phyloP scores from a whole-genome alignment of 805 yeast species.

The Tetrapisispora fleetii region DNA sequence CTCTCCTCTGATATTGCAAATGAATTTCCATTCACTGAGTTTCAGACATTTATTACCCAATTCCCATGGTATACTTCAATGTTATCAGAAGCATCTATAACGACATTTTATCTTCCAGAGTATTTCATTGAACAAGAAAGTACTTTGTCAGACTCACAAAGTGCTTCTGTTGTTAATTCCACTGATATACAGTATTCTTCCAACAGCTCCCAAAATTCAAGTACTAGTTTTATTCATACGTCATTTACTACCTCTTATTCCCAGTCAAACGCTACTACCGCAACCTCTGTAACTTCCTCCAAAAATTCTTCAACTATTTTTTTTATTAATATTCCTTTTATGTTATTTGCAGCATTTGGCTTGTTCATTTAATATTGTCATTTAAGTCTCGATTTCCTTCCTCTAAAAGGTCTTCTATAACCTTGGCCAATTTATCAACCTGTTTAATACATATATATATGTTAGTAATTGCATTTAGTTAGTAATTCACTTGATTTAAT shows the following conservation, averaged over 20 bases:
- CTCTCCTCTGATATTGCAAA: conserved; percentile 20
- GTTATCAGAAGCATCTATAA: conserved; percentile 10
- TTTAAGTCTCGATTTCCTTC: too few species aligned
- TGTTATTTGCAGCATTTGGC: background rate
- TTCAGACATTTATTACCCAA: conserved; percentile 28
- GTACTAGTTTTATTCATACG: background rate
- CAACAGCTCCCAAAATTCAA: background rate
- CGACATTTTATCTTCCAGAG: conserved; percentile 21
- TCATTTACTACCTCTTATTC: background rate
- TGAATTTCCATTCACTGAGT: conserved; percentile 31
- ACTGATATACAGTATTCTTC: background rate
- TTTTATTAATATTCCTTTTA: background rate
- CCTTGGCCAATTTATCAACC: conserved; percentile 9
- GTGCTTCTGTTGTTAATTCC: too few species aligned
- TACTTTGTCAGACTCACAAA: background rate
- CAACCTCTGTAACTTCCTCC: background rate
- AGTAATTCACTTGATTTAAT: background rate
- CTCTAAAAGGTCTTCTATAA: background rate
- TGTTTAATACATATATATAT: background rate
- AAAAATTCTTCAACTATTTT: background rate
- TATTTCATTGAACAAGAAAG: conserved; percentile 10
- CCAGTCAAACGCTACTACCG: background rate
- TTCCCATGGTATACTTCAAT: conserved; percentile 27
- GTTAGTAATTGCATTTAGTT: background rate
- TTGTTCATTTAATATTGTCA: background rate